phyloP scores from a whole-genome alignment of 495 filamentous ascomycete genomes.

The Penicillium simplicissimum region DNA sequence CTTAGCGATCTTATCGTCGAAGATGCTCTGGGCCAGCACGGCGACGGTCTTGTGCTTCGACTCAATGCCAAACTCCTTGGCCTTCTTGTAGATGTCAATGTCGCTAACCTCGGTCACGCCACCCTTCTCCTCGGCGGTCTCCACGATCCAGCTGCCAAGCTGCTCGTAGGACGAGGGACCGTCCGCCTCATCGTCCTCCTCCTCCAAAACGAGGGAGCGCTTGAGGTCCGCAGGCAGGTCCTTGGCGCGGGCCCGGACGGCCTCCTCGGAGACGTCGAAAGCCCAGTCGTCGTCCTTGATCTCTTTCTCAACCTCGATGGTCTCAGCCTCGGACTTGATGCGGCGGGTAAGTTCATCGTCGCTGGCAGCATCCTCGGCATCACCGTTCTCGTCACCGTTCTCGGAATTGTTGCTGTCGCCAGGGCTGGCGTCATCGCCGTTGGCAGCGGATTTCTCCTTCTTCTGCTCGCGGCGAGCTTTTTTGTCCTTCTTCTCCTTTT shows the following conservation, averaged over 20 bases:
- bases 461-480: conserved; percentile 78
- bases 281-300: conserved; percentile 89
- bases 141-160: conserved; percentile 88
- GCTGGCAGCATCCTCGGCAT: conserved; percentile 75
- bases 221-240: conserved; percentile 90
- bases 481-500: conserved; percentile 91
- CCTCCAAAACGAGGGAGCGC: conserved; percentile 80
- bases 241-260: conserved; percentile 89
- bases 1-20: conserved; percentile 83
- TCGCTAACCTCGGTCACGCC: conserved; percentile 75
- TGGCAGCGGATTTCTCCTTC: conserved; percentile 59
- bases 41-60: conserved; percentile 89
- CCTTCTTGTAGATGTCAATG: conserved; percentile 92
- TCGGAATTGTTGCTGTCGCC: conserved; percentile 74
- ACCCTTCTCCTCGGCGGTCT: conserved; percentile 68
- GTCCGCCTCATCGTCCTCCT: conserved; percentile 81
- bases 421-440: conserved; percentile 70
- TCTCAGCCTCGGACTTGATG: conserved; percentile 80
- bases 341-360: conserved; percentile 91
- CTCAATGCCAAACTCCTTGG: conserved; percentile 91
- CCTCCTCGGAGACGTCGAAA: conserved; percentile 91
- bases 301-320: conserved; percentile 63
- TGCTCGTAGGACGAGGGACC: conserved; percentile 84
- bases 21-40: conserved; percentile 91
- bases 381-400: conserved; percentile 64